Conservation (phyloP, 768 basidiomycete species). For the Lactarius akahatsu region DNA sequence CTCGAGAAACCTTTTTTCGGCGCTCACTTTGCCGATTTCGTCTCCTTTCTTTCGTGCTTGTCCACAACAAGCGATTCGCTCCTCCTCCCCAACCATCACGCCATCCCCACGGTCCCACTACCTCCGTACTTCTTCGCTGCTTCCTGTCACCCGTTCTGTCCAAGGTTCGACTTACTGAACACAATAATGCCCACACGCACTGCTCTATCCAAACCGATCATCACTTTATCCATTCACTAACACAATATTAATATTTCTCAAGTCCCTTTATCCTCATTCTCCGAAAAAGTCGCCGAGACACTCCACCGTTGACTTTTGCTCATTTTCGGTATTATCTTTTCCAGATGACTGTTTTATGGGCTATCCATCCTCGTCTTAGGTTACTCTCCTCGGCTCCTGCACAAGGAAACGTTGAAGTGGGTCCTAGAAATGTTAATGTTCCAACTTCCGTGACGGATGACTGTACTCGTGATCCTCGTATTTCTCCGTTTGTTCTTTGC, state of each 20-base stretch:
- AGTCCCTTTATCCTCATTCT: neutral
- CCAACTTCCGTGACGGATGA: constrained; percentile 8
- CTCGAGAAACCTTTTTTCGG: neutral
- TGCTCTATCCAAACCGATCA: neutral
- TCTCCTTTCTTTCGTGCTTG: constrained; percentile 11
- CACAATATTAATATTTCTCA: neutral
- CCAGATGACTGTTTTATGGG: neutral
- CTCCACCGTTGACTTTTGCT: neutral
- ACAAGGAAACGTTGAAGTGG: neutral
- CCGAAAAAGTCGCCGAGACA: neutral
- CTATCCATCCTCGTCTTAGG: constrained; percentile 3
- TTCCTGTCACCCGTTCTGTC: constrained; percentile 8
- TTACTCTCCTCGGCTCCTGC: constrained; percentile 6
- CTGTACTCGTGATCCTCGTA: neutral
- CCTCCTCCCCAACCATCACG: neutral
- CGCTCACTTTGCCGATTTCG: neutral
- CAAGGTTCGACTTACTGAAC: constrained; percentile 2
- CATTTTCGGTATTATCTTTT: neutral
- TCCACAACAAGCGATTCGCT: neutral
- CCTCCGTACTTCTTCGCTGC: constrained; percentile 17
- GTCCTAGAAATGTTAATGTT: neutral
- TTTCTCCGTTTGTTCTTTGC: neutral
- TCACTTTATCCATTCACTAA: neutral
- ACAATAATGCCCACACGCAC: neutral
- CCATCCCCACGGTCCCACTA: neutral